Evolutionary conservation across 176 grass and related monocot species (phyloP).

Genomic region (Zea luxurians): DNA sequence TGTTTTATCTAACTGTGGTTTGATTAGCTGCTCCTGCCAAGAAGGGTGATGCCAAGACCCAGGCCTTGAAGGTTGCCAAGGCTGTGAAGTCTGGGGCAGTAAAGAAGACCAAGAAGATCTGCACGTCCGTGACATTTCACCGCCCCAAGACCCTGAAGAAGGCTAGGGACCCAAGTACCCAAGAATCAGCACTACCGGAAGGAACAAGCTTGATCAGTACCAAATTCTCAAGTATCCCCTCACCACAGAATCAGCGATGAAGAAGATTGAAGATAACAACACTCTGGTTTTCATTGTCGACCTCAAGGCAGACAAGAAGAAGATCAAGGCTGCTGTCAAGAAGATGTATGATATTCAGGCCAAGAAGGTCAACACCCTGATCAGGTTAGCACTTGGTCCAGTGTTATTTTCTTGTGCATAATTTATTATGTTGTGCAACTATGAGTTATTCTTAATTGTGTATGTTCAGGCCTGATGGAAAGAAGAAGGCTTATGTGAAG

Average conservation of each 20-base stretch:
- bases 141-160: conserved; percentile 67
- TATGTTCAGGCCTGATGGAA: conserved; percentile 66
- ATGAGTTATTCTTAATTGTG: not conserved
- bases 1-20: not conserved
- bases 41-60: conserved; percentile 62
- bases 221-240: conserved; percentile 78
- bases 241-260: conserved; percentile 79
- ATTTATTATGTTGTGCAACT: not conserved
- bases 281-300: conserved; percentile 78
- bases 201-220: conserved; percentile 87
- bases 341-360: conserved; percentile 85
- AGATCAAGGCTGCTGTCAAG: conserved; percentile 81
- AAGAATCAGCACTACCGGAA: conserved; percentile 55
- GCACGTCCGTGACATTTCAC: conserved; percentile 67
- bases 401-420: not conserved
- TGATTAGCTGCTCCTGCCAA: conserved; percentile 40
- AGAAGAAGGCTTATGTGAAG: conserved; percentile 52
- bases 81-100: conserved; percentile 58
- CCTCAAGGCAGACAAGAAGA: conserved; percentile 78
- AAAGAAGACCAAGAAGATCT: conserved; percentile 65
- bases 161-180: conserved; percentile 59
- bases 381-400: conserved; percentile 47
- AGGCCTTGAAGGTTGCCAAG: conserved; percentile 77
- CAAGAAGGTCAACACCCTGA: conserved; percentile 79
- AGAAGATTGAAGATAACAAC: conserved; percentile 88